These are phyloP conservation scores for Kodamaea nitidulidarum DNA, from an alignment of 805 yeast genomes.

Conservation along the genomic window DNA sequence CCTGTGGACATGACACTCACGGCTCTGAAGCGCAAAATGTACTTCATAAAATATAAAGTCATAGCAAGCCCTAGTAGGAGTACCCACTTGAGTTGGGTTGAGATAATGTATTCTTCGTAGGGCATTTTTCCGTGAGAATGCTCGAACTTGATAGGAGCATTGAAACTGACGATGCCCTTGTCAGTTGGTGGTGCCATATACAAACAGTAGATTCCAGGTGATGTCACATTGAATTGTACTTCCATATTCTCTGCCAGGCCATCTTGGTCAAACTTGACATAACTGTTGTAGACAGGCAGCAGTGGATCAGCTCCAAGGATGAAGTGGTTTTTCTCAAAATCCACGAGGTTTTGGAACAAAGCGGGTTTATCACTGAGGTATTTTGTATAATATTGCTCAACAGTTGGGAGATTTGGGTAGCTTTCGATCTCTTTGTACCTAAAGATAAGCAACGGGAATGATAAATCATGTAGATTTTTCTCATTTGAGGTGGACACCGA, in stretches of 20 bases:
- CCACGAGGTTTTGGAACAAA: constrained; percentile 13
- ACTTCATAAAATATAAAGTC: constrained; percentile 20
- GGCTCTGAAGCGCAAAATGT: constrained; percentile 21
- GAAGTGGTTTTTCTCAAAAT: constrained; percentile 15
- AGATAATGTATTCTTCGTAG: constrained; percentile 14
- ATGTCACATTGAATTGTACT: background rate
- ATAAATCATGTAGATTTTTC: constrained; percentile 7
- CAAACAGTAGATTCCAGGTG: constrained; percentile 28
- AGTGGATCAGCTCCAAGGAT: constrained; percentile 4
- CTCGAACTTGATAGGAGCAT: constrained; percentile 18
- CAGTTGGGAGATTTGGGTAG: constrained; percentile 17
- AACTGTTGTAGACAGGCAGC: constrained; percentile 3
- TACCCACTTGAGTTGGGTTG: constrained; percentile 15
- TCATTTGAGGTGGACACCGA: constrained; percentile 7
- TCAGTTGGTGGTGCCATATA: constrained; percentile 24
- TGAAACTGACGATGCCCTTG: constrained; percentile 8
- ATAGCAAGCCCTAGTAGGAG: constrained; percentile 15
- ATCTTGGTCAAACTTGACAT: constrained; percentile 6
- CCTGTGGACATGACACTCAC: constrained; percentile 27
- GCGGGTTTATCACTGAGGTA: constrained; percentile 8
- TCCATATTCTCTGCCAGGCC: constrained; percentile 5
- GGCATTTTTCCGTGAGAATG: constrained; percentile 26
- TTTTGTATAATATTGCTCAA: constrained; percentile 12
- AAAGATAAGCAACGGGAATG: constrained; percentile 24
- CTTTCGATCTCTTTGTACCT: constrained; percentile 20